Percentiles rank a stretch among this genome's conserved stretches.
These are phyloP conservation scores for Globisporangium cystogenes DNA, from an alignment of 352 stramenopile genomes.

Conservation along the genomic window DNA sequence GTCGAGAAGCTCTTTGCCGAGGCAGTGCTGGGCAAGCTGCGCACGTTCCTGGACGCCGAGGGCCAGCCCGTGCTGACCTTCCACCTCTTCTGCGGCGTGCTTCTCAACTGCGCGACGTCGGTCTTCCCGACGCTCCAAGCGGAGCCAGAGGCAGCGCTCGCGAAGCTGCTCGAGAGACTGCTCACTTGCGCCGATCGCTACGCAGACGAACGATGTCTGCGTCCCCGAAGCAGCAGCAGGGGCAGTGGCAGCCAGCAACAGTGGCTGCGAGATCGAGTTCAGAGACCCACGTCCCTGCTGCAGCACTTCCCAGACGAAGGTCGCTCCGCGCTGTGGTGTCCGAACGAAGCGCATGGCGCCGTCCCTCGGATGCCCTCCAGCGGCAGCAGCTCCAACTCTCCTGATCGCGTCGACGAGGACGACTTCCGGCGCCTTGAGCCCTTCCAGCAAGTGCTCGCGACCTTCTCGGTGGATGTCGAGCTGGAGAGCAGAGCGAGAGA, in stretches of 20 bases:
- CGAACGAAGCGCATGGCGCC: conserved; percentile 1
- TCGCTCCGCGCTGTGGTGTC: background rate
- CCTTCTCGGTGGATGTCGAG: conserved; percentile 20
- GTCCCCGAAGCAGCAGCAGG: background rate
- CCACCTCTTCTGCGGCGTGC: conserved; percentile 40
- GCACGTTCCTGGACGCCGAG: conserved; percentile 48
- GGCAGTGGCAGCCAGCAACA: no score
- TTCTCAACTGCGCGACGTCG: conserved; percentile 44
- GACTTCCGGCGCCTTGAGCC: conserved; percentile 21
- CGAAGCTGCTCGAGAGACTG: background rate
- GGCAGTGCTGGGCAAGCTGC: conserved; percentile 50
- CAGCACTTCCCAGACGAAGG: conserved; percentile 10
- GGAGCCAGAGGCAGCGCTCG: conserved; percentile 9
- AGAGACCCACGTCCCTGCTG: conserved; percentile 3
- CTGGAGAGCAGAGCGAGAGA: conserved; percentile 18
- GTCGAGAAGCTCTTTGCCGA: conserved; percentile 50
- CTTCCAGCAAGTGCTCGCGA: conserved; percentile 34
- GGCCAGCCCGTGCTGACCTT: conserved; percentile 45
- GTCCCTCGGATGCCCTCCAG: background rate
- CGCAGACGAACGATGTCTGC: background rate
- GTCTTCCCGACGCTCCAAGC: conserved; percentile 15
- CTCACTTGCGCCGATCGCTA: background rate
- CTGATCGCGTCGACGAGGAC: background rate
- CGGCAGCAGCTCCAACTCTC: background rate
- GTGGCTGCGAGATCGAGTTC: background rate